Percentiles rank a stretch among this genome's conserved stretches.
Evolutionary conservation across 1,139 yeast genomes (phyloP).

Genomic region (Sugiyamaella neomexicana): DNA sequence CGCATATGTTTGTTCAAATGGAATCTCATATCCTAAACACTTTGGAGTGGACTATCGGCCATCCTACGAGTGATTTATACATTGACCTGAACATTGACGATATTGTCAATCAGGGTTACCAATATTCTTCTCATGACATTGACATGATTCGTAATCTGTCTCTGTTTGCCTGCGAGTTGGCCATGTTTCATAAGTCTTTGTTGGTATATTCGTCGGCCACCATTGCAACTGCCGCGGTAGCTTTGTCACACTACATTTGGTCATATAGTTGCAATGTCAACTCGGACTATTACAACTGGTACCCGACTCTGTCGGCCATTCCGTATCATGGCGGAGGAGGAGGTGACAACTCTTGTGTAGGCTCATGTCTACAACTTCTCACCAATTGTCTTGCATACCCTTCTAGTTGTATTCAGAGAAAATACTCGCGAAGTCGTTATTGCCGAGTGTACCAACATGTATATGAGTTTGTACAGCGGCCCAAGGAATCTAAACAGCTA

Average conservation of each 20-base stretch:
- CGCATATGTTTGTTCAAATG: conserved; percentile 92
- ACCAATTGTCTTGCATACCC: conserved; percentile 31
- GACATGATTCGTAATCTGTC: conserved; percentile 53
- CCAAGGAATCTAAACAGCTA: not conserved
- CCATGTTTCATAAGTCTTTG: conserved; percentile 65
- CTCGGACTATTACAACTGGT: conserved; percentile 15
- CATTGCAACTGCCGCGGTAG: conserved; percentile 67
- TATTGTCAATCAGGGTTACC: conserved; percentile 27
- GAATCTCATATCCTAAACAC: conserved; percentile 86
- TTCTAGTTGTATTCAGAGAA: conserved; percentile 34
- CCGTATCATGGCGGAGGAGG: conserved; percentile 22
- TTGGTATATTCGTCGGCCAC: conserved; percentile 57
- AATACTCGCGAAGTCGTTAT: conserved; percentile 33
- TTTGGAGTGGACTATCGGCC: conserved; percentile 75
- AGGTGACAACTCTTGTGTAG: conserved; percentile 9
- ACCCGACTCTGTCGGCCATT: conserved; percentile 22
- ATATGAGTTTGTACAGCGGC: conserved; percentile 16
- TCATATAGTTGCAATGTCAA: conserved; percentile 47
- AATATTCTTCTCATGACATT: conserved; percentile 30
- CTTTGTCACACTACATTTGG: conserved; percentile 57
- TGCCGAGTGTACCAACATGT: conserved; percentile 27
- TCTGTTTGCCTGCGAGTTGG: conserved; percentile 70
- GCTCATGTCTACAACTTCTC: conserved; percentile 31
- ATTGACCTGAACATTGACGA: conserved; percentile 36
- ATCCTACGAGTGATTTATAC: conserved; percentile 48